Evolutionary conservation across 306 rosid species (phyloP), one percentile per base, ranked within the genome.

Genomic region (Crotalaria pallida): DNA sequence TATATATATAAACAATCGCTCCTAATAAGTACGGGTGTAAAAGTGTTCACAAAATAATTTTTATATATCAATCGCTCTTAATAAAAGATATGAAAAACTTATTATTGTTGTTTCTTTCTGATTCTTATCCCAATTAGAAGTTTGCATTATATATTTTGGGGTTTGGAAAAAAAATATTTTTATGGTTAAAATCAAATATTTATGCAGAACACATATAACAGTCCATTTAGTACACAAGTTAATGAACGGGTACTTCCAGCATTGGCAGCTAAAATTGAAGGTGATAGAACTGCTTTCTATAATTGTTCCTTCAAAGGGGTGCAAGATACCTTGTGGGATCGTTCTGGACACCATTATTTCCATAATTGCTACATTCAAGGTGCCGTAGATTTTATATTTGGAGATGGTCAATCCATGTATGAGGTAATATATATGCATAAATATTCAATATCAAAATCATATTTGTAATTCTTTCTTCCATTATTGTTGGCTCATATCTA

Each of bases 321-420:
- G 10, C 88, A 84, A 77, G 88, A 80, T 49, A 84, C 85, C 1
- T 17, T 84, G 8, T 34, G 33, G 19, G 88, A 84, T 52, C 3
- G 1, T 1, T 10, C 0, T 0, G 88, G 88, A 8, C 84, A 73
- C 27, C 88, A 84, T 77, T 81, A 64, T 19, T 84, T 43, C 65
- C 0, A 40, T 1, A 0, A 69, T 0, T 73, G 81, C 49, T 74
- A 80, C 43, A 73, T 84, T 22, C 69, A 84, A 69, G 85, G 88
- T 21, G 71, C 23, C 2, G 7, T 40, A 0, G 88, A 84, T 61
- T 74, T 84, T 61, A 77, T 77, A 13, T 80, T 78, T 70, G 88
- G 85, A 18, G 34, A 24, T 6, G 85, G 77, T 19, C 83, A 71
- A 29, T 79, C 87, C 7, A 51, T 83, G 2, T 82, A 68, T 34